phyloP scores from a whole-genome alignment of 2,329 filamentous ascomycete species.

The Cercospora citrullina region DNA sequence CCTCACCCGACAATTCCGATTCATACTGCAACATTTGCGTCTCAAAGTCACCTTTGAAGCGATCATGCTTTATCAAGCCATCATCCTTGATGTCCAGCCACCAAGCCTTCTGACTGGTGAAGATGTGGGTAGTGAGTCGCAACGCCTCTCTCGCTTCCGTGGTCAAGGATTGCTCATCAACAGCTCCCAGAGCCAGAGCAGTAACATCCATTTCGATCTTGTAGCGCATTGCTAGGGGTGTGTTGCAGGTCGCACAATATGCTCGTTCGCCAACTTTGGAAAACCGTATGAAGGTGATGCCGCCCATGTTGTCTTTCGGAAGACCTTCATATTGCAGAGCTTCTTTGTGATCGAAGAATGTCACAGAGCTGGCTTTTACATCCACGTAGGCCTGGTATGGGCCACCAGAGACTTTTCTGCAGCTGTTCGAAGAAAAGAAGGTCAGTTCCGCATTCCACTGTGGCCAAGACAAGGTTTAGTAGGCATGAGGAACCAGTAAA shows the following conservation, averaged over 20 bases:
- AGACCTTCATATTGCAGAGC: slow-evolving; percentile 27
- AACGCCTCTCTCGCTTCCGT: slow-evolving; percentile 22
- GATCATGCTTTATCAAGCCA: slow-evolving; percentile 17
- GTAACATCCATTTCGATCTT: slow-evolving; percentile 17
- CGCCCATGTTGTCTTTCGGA: slow-evolving; percentile 24
- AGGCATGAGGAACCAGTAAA: neutral
- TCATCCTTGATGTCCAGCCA: slow-evolving; percentile 26
- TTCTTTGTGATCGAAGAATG: slow-evolving; percentile 26
- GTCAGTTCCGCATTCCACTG: neutral
- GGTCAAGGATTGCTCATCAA: slow-evolving; percentile 27
- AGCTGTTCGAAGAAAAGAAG: slow-evolving; percentile 1
- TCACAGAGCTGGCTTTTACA: slow-evolving; percentile 18
- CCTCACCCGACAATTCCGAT: neutral
- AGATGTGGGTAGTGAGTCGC: slow-evolving; percentile 22
- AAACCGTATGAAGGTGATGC: slow-evolving; percentile 22
- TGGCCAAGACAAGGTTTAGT: neutral
- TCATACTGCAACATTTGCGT: slow-evolving; percentile 5
- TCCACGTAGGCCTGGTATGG: slow-evolving; percentile 27
- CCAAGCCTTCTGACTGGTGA: slow-evolving; percentile 28
- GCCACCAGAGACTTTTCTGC: slow-evolving; percentile 31
- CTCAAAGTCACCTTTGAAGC: slow-evolving; percentile 23
- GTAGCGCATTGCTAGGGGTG: slow-evolving; percentile 31
- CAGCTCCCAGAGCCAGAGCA: slow-evolving; percentile 19
- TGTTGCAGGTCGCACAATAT: slow-evolving; percentile 27
- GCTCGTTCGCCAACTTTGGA: slow-evolving; percentile 25